These are phyloP conservation scores for Dothistroma septosporum DNA, from an alignment of 2,329 filamentous ascomycete species.

Conservation along the genomic window DNA sequence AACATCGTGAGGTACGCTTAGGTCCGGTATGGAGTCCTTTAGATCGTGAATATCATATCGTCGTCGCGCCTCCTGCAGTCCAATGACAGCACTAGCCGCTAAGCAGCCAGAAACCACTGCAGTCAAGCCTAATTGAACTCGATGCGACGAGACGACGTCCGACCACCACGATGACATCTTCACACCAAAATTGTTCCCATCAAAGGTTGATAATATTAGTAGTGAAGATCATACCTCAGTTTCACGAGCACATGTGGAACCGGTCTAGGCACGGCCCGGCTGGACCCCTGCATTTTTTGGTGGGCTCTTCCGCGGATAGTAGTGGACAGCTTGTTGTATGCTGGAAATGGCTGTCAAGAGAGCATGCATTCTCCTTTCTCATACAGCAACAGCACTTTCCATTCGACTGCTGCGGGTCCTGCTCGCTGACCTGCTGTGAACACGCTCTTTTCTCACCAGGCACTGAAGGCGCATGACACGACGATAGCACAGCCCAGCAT, in stretches of 20 bases:
- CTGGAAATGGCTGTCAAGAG: conserved; percentile 1
- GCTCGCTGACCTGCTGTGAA: background rate
- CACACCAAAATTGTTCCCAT: background rate
- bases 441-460: background rate
- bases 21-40: conserved; percentile 59
- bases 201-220: background rate
- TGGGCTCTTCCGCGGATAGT: background rate
- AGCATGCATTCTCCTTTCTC: background rate
- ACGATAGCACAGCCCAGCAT: conserved; percentile 13
- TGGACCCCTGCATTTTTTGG: background rate
- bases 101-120: conserved; percentile 55
- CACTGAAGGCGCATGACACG: background rate
- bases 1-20: conserved; percentile 49
- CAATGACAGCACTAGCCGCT: conserved; percentile 52
- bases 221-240: background rate
- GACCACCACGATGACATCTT: conserved; percentile 46
- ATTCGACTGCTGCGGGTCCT: background rate
- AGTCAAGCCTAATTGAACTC: conserved; percentile 64
- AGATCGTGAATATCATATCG: conserved; percentile 54
- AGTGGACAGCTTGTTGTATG: background rate
- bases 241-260: background rate
- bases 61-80: conserved; percentile 53
- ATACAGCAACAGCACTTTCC: background rate
- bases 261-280: background rate
- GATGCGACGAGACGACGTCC: conserved; percentile 43